Evolutionary conservation across 1,284 basidiomycete species (phyloP), one percentile per base, ranked within the genome.

Genomic region (Cryptococcus hybrid): DNA sequence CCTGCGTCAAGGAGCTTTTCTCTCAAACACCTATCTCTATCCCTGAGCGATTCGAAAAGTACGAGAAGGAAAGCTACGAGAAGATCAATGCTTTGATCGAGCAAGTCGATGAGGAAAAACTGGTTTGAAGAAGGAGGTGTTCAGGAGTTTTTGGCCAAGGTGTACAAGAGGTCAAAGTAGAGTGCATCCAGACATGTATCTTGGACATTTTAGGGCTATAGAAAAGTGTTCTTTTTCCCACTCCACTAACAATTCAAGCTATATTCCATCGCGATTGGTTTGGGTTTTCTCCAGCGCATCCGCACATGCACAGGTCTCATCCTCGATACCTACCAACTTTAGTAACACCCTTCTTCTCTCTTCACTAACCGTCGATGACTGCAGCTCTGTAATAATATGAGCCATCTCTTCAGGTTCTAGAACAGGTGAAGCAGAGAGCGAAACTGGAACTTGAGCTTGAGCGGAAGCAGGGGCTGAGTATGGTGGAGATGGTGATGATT

Each of bases 101-200:
- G 47, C 78, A 77, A 34, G 85, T 92, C 47, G 86, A 87, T 9
- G 89, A 88, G 77, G 76, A 77, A 3, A 77, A 51, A 82, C 81
- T 3, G 84, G 84, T 11, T 78, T 96, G 69, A 90, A 88, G 82
- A 81, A 84, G 66, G 85, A 89, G 67, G 86, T 95, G 57, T 95
- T 95, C 79, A 83, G 80, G 68, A 85, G 83, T 69, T 96, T 82
- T 80, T 97, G 71, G 82, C 84, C 47, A 96, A 95, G 83, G 92
- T 95, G 52, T 92, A 94, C 81, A 89, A 89, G 82, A 82, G 90
- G 67, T 84, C 83, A 70, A 92, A 91, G 83, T 92, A 83, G 66
- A 38, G 15, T n/a, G 12, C 12, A 37, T 38, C n/a, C 13, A 42
- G 38, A 7, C 40, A 35, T 40, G 51, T 18, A 49, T 15, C 15